Conservation (phyloP, 805 yeast species). For the Wickerhamomyces sydowiorum region DNA sequence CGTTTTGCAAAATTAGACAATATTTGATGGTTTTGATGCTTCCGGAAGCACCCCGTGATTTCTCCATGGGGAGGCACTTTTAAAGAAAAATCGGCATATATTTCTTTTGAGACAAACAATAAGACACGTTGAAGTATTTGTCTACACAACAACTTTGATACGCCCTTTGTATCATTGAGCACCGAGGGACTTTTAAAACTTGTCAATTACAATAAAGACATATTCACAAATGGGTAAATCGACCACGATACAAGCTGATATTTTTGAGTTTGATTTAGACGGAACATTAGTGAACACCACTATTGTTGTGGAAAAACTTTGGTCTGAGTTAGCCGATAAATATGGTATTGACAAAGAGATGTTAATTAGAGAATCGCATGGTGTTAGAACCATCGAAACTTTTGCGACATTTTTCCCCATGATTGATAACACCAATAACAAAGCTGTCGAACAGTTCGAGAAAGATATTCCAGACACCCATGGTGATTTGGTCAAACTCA, state of each 20-base stretch:
- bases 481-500: conserved; percentile 68
- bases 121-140: no score
- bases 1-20: no score
- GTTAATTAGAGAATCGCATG: conserved; percentile 42
- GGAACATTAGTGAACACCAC: conserved; percentile 85
- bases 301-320: conserved; percentile 74
- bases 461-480: conserved; percentile 64
- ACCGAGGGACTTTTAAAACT: neutral
- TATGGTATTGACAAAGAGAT: conserved; percentile 61
- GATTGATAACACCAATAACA: conserved; percentile 61
- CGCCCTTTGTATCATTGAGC: neutral
- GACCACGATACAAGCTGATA: conserved; percentile 13
- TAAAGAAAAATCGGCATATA: no score
- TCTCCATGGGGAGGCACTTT: no score
- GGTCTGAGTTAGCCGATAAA: conserved; percentile 70
- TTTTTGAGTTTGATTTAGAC: conserved; percentile 69
- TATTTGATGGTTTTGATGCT: no score
- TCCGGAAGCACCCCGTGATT: no score
- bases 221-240: conserved; percentile 11
- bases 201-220: neutral
- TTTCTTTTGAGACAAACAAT: no score
- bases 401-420: conserved; percentile 71
- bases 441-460: conserved; percentile 51
- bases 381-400: conserved; percentile 78
- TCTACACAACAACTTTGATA: no score